A percentile compares a stretch with the other conserved stretches of the same genome.
Conservation (phyloP, 2,329 filamentous ascomycete species). For the Trichoderma polysporum region DNA sequence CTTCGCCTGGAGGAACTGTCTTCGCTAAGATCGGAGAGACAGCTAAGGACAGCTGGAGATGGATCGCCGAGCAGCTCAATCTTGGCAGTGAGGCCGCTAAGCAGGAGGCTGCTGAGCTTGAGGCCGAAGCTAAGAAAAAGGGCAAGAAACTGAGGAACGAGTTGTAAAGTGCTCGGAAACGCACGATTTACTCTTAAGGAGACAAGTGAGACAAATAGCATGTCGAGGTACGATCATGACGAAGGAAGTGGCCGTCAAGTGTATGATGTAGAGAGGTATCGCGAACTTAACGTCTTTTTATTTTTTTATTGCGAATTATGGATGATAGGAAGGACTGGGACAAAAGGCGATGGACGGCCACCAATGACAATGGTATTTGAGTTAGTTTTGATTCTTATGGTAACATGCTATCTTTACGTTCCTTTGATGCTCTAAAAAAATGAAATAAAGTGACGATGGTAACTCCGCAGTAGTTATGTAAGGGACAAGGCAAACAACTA, state of each 20-base stretch:
- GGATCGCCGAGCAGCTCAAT: slow-evolving; percentile 51
- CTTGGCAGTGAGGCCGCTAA: slow-evolving; percentile 50
- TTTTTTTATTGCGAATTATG: background rate
- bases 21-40: slow-evolving; percentile 61
- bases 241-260: background rate
- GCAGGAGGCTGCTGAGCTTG: slow-evolving; percentile 44
- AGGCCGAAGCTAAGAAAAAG: slow-evolving; percentile 32
- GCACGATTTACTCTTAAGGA: background rate
- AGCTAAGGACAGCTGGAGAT: slow-evolving; percentile 49
- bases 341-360: background rate
- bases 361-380: background rate
- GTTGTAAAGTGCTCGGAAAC: slow-evolving; percentile 39
- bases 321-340: background rate
- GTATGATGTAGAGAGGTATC: slow-evolving; percentile 2
- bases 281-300: background rate
- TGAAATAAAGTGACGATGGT: background rate
- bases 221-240: background rate
- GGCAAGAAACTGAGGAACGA: slow-evolving; percentile 46
- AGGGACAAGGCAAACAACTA: no score
- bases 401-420: background rate
- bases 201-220: background rate
- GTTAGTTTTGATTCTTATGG: background rate
- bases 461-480: no score
- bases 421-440: background rate
- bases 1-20: slow-evolving; percentile 62